Evolutionary conservation across 2,329 filamentous ascomycete species (phyloP).

Genomic region (Pyrenophora tritici-repentis): DNA sequence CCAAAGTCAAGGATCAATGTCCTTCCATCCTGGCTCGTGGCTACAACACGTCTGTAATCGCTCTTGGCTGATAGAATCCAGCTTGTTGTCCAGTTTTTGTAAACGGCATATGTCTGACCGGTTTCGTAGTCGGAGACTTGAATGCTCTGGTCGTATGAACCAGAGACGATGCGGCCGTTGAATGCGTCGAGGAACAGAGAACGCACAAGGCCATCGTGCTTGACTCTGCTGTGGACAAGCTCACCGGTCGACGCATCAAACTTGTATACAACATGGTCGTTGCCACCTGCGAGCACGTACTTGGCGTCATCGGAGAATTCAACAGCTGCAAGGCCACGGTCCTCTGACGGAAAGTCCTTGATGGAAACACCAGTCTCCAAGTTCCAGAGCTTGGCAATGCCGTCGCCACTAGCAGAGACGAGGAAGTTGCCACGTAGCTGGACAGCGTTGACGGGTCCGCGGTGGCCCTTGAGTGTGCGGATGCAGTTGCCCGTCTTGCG

Average conservation of each 20-base stretch:
- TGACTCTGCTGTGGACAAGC: conserved; percentile 77
- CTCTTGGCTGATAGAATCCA: conserved; percentile 97
- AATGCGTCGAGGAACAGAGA: conserved; percentile 88
- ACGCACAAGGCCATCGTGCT: conserved; percentile 84
- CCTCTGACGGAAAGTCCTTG: conserved; percentile 87
- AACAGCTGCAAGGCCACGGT: conserved; percentile 91
- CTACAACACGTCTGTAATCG: conserved; percentile 92
- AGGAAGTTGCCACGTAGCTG: conserved; percentile 92
- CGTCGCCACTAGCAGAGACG: conserved; percentile 92
- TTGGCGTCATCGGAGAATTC: conserved; percentile 96
- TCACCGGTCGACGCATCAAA: conserved; percentile 93
- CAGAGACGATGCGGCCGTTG: conserved; percentile 84
- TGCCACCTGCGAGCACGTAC: conserved; percentile 90
- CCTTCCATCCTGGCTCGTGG: conserved; percentile 90
- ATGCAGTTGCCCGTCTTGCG: conserved; percentile 75
- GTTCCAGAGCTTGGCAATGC: conserved; percentile 93
- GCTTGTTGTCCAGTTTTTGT: conserved; percentile 93
- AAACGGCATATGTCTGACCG: conserved; percentile 77
- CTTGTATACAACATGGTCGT: conserved; percentile 93
- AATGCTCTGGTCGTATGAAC: conserved; percentile 93
- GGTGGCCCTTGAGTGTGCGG: conserved; percentile 81
- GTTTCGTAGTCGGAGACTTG: conserved; percentile 90
- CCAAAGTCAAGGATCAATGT: conserved; percentile 95
- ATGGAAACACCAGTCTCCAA: conserved; percentile 85
- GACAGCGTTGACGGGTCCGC: conserved; percentile 93